phyloP scores from a whole-genome alignment of 805 yeast species.

The Torulaspora delbrueckii region DNA sequence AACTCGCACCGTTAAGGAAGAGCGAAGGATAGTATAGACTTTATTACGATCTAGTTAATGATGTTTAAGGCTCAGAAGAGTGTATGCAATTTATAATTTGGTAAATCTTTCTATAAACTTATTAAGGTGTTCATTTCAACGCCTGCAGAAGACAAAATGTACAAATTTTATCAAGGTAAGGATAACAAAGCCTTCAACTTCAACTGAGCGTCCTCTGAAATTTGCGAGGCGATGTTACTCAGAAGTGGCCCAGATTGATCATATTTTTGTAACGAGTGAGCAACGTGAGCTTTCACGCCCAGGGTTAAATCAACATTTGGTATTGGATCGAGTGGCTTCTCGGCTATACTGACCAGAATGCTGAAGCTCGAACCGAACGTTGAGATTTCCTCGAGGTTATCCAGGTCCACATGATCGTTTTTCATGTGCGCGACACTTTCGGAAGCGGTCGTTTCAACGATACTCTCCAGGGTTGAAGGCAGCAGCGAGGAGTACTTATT shows the following conservation, averaged over 20 bases:
- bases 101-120: constrained; percentile 1
- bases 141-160: background rate
- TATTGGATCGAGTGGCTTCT: constrained; percentile 66
- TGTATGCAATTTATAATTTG: constrained; percentile 1
- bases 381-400: constrained; percentile 63
- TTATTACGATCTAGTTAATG: background rate
- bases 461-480: constrained; percentile 40
- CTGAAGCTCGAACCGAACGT: constrained; percentile 87
- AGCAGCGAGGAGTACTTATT: constrained; percentile 42
- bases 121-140: background rate
- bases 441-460: constrained; percentile 39
- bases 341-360: constrained; percentile 58
- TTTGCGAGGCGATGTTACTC: constrained; percentile 25
- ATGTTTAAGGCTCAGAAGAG: background rate
- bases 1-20: constrained; percentile 8
- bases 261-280: constrained; percentile 22
- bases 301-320: constrained; percentile 40
- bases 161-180: background rate
- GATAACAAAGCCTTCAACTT: constrained; percentile 25
- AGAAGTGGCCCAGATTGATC: constrained; percentile 21
- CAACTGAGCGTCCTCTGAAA: constrained; percentile 25
- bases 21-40: background rate
- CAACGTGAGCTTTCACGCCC: constrained; percentile 25
- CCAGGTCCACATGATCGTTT: constrained; percentile 37
- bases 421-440: constrained; percentile 38